Base-by-base conservation (phyloP, 768 basidiomycete species). In the Gymnopilus dilepis region DNA sequence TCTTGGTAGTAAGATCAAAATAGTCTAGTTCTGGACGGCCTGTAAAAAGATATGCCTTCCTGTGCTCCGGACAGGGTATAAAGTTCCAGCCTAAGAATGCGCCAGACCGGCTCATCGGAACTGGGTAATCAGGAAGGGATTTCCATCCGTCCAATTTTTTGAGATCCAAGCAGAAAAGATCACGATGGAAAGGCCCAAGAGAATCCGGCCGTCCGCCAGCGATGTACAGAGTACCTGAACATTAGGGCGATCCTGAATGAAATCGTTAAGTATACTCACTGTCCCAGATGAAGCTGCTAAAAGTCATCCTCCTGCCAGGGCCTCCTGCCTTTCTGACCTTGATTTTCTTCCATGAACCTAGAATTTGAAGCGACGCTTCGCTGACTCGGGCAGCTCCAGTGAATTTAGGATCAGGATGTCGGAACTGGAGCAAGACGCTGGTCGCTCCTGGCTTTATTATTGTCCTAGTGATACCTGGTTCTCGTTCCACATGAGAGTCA, bases 1-100 rank as follows among this genome's bases (percentile, higher is more conserved):
- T 66, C 41, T 78, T 73, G 0, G 67, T 71, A 17, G 54, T 60
- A 17, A 81, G 74, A 59, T 81, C 77, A 58, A 79, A 77, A 60
- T 65, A 74, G 37, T 75, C 74, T 48, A 80, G 48, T 0, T 59
- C 56, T 0, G 63, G 62, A 5, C 60, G 56, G 1, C 78, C 79
- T 11, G 67, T 71, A 69, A 77, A 79, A 38, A 78, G 69, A 56
- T 78, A 76, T 1, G 77, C 80, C 45, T 69, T 71, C 38, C 72
- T 66, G 11, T 72, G 63, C 52, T 77, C 64, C 2, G 74, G 61
- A 54, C 61, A 56, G 2, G 60, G 58, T 17, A 66, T 19, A 42
- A 74, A 70, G 8, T 56, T 58, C 69, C 67, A 71, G 21, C 70
- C 70, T 6, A 70, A 38, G 42, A 70, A 71, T 2, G 57, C 57